phyloP scores from a whole-genome alignment of 768 basidiomycete species.

The Lactarius tabidus region DNA sequence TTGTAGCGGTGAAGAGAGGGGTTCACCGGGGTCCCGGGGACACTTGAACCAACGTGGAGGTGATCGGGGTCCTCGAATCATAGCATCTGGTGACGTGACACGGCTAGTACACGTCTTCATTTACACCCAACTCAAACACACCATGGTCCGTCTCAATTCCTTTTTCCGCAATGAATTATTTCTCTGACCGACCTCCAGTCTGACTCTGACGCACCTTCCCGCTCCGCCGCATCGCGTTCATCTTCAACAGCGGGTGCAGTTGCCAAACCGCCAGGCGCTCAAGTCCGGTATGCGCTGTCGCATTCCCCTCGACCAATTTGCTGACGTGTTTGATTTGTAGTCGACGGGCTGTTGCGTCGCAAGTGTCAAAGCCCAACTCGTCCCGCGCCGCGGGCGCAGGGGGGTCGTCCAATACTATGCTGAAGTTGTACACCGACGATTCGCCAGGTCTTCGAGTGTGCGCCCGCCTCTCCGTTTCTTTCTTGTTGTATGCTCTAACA shows the following conservation, averaged over 20 bases:
- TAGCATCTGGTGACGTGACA: background rate
- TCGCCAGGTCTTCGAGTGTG: slow-evolving; percentile 96
- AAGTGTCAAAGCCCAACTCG: slow-evolving; percentile 76
- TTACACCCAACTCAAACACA: background rate
- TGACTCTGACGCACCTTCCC: slow-evolving; percentile 67
- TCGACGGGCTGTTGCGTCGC: slow-evolving; percentile 65
- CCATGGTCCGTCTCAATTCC: slow-evolving; percentile 4
- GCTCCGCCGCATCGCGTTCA: slow-evolving; percentile 37
- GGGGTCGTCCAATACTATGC: slow-evolving; percentile 96
- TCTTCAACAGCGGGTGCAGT: slow-evolving; percentile 45
- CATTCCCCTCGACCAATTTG: background rate
- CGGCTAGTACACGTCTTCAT: background rate
- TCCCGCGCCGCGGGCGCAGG: slow-evolving; percentile 90
- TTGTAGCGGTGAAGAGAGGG: slow-evolving; percentile 25
- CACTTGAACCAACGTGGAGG: background rate
- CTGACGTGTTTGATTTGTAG: slow-evolving; percentile 35
- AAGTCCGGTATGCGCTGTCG: slow-evolving; percentile 59
- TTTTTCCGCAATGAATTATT: background rate
- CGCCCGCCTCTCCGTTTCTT: slow-evolving; percentile 36
- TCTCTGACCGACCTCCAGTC: slow-evolving; percentile 44
- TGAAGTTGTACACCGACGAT: slow-evolving; percentile 98
- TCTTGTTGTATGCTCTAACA: background rate
- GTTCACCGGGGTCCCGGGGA: background rate
- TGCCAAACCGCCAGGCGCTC: slow-evolving; percentile 73
- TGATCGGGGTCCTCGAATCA: background rate